A percentile compares a stretch with the other conserved stretches of the same genome.
Conservation (phyloP, 2,329 filamentous ascomycete genomes). For the Curvularia sp. region DNA sequence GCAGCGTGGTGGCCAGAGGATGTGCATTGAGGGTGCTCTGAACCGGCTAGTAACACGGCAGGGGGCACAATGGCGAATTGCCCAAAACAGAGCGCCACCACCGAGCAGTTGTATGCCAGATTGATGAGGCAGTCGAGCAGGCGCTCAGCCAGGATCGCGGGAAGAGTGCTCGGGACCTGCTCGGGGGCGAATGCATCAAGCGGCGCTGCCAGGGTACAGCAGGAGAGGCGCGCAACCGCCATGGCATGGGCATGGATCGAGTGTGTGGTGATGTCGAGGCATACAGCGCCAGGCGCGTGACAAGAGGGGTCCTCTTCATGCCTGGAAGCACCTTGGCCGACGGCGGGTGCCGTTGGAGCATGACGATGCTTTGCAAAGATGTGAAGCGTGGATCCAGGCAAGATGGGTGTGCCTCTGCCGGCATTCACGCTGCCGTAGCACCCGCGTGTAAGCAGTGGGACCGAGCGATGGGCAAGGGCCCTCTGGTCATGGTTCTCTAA, state of each 20-base stretch:
- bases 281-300: slow-evolving; percentile 30
- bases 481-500: slow-evolving; percentile 42
- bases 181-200: slow-evolving; percentile 21
- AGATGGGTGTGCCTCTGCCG: slow-evolving; percentile 43
- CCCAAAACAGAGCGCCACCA: slow-evolving; percentile 47
- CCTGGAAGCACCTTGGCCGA: slow-evolving; percentile 42
- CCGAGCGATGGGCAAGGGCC: slow-evolving; percentile 32
- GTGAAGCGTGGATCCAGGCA: slow-evolving; percentile 42
- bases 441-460: slow-evolving; percentile 45
- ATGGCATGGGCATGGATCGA: slow-evolving; percentile 11
- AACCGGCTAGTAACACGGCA: slow-evolving; percentile 44
- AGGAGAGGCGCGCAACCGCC: background rate
- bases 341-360: slow-evolving; percentile 28
- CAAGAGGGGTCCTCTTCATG: slow-evolving; percentile 29
- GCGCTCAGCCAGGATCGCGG: slow-evolving; percentile 40
- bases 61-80: slow-evolving; percentile 40
- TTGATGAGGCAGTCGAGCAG: slow-evolving; percentile 40
- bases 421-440: slow-evolving; percentile 48
- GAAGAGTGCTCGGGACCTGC: slow-evolving; percentile 34
- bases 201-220: slow-evolving; percentile 3
- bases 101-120: slow-evolving; percentile 43
- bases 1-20: slow-evolving; percentile 48
- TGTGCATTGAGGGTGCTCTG: slow-evolving; percentile 45
- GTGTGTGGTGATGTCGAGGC: slow-evolving; percentile 12
- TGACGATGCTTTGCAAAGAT: slow-evolving; percentile 34